These are phyloP conservation scores for Hirsutella minnesotensis DNA, from an alignment of 2,329 filamentous ascomycete species.

Conservation along the genomic window DNA sequence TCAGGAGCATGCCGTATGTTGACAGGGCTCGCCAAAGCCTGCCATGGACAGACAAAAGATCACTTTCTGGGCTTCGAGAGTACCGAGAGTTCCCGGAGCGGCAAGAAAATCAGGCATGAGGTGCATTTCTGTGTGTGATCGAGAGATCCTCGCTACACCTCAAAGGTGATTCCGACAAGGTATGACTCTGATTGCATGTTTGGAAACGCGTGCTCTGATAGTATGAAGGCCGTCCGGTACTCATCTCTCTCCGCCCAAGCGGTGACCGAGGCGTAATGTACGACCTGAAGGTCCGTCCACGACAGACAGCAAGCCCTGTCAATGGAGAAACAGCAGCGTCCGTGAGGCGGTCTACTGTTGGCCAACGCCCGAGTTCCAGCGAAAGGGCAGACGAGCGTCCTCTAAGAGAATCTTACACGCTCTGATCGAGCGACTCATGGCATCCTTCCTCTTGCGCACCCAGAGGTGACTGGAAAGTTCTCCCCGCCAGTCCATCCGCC, in stretches of 20 bases:
- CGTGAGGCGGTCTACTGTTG: conserved; percentile 25
- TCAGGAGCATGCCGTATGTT: conserved; percentile 20
- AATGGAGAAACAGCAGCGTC: conserved; percentile 16
- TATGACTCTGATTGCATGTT: conserved; percentile 12
- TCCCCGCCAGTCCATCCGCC: conserved; percentile 34
- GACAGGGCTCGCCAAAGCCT: conserved; percentile 6
- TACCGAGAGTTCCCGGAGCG: conserved; percentile 30
- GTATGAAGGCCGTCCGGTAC: conserved; percentile 36
- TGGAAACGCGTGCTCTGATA: conserved; percentile 30
- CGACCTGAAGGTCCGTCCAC: conserved; percentile 7
- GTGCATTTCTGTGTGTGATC: conserved; percentile 35
- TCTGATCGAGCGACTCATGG: conserved; percentile 57
- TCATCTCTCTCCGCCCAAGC: conserved; percentile 20
- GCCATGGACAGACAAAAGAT: not conserved
- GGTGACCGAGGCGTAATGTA: conserved; percentile 7
- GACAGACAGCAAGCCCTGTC: conserved; percentile 10
- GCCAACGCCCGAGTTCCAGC: conserved; percentile 51
- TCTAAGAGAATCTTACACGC: conserved; percentile 60
- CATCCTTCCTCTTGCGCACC: conserved; percentile 45
- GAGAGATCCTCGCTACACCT: conserved; percentile 23
- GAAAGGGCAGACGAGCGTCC: conserved; percentile 63
- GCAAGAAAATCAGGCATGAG: conserved; percentile 23
- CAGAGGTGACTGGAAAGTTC: conserved; percentile 45
- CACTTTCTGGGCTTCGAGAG: conserved; percentile 16
- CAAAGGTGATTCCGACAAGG: conserved; percentile 33